These are phyloP conservation scores for Leptographium flavum DNA, from an alignment of 2,329 filamentous ascomycete genomes.

Conservation along the genomic window DNA sequence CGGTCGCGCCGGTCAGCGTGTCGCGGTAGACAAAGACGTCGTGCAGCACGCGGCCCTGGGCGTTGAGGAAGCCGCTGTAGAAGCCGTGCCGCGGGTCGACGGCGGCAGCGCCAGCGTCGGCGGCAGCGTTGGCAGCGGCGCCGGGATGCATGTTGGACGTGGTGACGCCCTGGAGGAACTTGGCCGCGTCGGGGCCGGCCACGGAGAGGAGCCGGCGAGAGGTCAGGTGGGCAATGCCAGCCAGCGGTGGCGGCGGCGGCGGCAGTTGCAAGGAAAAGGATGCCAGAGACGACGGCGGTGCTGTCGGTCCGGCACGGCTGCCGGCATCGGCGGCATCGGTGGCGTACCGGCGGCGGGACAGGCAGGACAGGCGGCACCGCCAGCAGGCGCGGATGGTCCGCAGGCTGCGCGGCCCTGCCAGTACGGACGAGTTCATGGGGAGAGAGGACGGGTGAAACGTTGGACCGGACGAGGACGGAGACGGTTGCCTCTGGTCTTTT, in stretches of 20 bases:
- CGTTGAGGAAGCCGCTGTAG: constrained; percentile 78
- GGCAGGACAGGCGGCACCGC: not conserved
- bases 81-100: constrained; percentile 36
- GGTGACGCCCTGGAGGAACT: constrained; percentile 78
- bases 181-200: constrained; percentile 62
- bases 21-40: constrained; percentile 82
- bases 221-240: constrained; percentile 43
- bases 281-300: too few species aligned
- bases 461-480: too few species aligned
- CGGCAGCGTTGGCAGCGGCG: constrained; percentile 9
- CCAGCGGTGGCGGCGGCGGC: constrained; percentile 23
- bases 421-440: too few species aligned
- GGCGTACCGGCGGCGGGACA: not conserved
- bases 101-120: not conserved
- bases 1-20: constrained; percentile 15
- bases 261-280: too few species aligned
- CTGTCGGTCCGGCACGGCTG: not conserved
- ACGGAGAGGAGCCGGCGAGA: constrained; percentile 69
- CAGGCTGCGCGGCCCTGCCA: too few species aligned
- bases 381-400: too few species aligned
- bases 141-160: constrained; percentile 51
- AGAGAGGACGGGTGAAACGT: not conserved
- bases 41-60: constrained; percentile 68
- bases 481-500: too few species aligned
- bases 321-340: not conserved